Percentiles rank a stretch among this genome's conserved stretches.
phyloP scores from a whole-genome alignment of 306 rosid species.

The Boehmeria nivea region DNA sequence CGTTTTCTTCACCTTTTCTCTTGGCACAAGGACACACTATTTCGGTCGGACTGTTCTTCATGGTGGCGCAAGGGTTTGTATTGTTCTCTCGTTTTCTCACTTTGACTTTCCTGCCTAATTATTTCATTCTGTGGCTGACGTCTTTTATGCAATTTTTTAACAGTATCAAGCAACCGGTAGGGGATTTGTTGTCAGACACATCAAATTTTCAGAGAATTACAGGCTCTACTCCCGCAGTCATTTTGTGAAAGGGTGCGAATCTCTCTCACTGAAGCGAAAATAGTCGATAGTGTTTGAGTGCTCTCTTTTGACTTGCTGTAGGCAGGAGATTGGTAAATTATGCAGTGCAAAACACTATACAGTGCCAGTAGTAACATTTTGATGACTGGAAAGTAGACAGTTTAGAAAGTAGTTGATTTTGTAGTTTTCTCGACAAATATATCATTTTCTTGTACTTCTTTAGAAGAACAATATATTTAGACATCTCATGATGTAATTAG shows the following conservation, averaged over 20 bases:
- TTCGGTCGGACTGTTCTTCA: conserved; percentile 96
- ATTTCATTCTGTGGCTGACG: background rate
- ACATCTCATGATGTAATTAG: too few species aligned
- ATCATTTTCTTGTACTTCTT: background rate
- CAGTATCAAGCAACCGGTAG: conserved; percentile 99
- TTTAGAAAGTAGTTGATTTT: too few species aligned
- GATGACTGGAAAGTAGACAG: background rate
- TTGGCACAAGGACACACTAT: conserved; percentile 89
- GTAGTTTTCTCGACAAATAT: background rate
- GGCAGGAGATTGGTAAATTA: too few species aligned
- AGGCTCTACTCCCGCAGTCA: conserved; percentile 97
- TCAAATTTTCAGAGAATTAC: conserved; percentile 87
- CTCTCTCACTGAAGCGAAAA: conserved; percentile 25
- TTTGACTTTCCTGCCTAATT: conserved; percentile 5
- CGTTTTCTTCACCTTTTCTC: conserved; percentile 84
- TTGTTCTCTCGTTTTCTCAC: background rate
- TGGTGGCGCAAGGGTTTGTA: conserved; percentile 94
- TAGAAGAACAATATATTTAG: background rate
- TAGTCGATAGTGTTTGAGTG: too few species aligned
- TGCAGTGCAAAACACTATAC: too few species aligned
- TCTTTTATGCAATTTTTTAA: conserved; percentile 16
- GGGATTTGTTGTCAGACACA: conserved; percentile 91
- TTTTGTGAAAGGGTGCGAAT: conserved; percentile 81
- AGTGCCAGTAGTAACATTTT: background rate
- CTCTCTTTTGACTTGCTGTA: too few species aligned